Evolutionary conservation across 2,329 filamentous ascomycete species (phyloP).

Genomic region (Monilinia aucupariae): DNA sequence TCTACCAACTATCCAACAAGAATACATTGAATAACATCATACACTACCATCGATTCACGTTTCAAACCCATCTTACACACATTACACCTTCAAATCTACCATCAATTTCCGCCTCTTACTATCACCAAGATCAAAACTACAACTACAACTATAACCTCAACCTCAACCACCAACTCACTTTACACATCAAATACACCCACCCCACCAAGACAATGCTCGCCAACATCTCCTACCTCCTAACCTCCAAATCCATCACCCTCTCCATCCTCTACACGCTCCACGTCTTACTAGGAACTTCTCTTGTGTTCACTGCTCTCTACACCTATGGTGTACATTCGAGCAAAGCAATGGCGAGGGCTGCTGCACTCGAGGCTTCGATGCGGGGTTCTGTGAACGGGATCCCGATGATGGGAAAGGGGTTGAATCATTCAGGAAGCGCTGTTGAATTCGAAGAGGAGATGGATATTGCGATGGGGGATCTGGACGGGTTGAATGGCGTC

Average conservation of each 20-base stretch:
- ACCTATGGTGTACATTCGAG: slow-evolving; percentile 11
- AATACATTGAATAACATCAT: slow-evolving; percentile 1
- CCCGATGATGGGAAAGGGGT: background rate
- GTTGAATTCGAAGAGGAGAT: background rate
- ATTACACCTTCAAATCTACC: background rate
- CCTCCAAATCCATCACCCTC: slow-evolving; percentile 14
- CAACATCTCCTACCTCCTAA: slow-evolving; percentile 16
- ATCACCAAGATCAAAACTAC: background rate
- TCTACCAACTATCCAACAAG: background rate
- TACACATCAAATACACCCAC: background rate
- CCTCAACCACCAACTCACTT: background rate
- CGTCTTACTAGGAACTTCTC: slow-evolving; percentile 15
- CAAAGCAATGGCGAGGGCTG: slow-evolving; percentile 12
- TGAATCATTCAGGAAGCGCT: background rate
- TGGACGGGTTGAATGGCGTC: background rate
- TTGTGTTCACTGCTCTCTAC: slow-evolving; percentile 12
- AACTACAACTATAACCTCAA: background rate
- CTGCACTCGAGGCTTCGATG: slow-evolving; percentile 1
- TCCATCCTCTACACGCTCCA: slow-evolving; percentile 13
- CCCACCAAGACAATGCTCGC: background rate
- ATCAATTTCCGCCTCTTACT: background rate
- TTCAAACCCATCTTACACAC: background rate
- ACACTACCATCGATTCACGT: background rate
- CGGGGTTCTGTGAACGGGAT: background rate
- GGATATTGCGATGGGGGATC: background rate